Base-by-base conservation (phyloP, 441 rosid genomes). In the Syzygium malaccense region DNA sequence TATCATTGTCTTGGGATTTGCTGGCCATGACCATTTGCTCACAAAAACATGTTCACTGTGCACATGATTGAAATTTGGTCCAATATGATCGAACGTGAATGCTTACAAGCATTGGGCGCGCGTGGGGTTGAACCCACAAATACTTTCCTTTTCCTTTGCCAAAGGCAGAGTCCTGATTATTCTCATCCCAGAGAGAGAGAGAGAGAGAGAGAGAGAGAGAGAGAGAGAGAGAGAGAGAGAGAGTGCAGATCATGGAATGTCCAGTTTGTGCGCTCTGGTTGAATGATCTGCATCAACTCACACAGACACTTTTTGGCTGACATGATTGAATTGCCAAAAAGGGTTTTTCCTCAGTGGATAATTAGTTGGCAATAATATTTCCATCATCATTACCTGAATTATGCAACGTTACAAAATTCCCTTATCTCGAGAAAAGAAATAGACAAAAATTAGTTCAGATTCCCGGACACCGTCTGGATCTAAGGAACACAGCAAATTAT, bases 331-430 rank as follows among this genome's bases (percentile, higher is more conserved):
- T 90, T 90, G 90, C 93, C 90, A 91, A 94, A 90, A 91, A 54
- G 68, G 55, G 88, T 89, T 87, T 79, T 89, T 89, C 89, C 91
- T 88, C 89, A 90, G 95, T 94, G 95, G 95, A 94, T 93, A 93
- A 91, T 94, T 94, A 92, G 96, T 89, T 94, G 96, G 93, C 97
- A 95, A 95, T 95, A 91, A 94, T 94, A 94, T 93, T 92, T 88
- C 53, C 87, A 92, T 93, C 91, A 95, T 95, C 91, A 94, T 90
- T 75, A 75, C 83, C 51, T 41, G 51, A 45, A 88, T 88, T 80
- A 86, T 48, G 41, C 87, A 87, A 75, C 51, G 83, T 75, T 23
- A 28, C 14, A 10, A 62, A 86, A n/a, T 45, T 45, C 58, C 32
- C 86, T 12, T 23, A 33, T 60, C 32, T 64, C 13, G 37, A 13